These are phyloP conservation scores for Brachypodium distachyon DNA, from an alignment of 202 grass and related monocot genomes.

Conservation along the genomic window DNA sequence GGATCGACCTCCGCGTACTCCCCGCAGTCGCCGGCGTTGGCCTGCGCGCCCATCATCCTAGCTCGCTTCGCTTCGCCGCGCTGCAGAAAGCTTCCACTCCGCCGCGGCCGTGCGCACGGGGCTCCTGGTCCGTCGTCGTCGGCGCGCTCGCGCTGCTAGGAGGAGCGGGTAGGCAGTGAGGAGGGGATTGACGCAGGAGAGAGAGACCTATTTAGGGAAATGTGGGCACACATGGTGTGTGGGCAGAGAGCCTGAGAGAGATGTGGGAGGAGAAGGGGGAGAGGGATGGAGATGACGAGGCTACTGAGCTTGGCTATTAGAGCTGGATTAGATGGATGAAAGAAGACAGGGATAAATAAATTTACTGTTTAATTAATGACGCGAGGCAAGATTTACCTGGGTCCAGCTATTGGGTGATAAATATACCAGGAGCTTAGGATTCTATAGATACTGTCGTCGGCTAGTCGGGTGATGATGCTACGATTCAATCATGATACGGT, in stretches of 20 bases:
- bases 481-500: background rate
- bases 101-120: background rate
- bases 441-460: conserved; percentile 29
- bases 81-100: background rate
- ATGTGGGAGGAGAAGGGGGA: background rate
- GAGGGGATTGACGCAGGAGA: conserved; percentile 1
- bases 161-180: conserved; percentile 18
- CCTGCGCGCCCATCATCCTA: conserved; percentile 53
- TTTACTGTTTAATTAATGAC: background rate
- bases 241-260: background rate
- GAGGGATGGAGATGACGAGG: background rate
- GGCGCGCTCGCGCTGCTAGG: background rate
- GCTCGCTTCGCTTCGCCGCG: background rate
- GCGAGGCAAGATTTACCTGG: conserved; percentile 10
- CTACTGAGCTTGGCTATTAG: background rate
- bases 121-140: background rate
- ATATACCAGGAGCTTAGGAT: conserved; percentile 23
- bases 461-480: conserved; percentile 10
- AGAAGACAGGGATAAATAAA: conserved; percentile 2
- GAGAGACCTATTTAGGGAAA: conserved; percentile 26
- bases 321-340: conserved; percentile 16
- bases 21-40: conserved; percentile 25
- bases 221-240: conserved; percentile 33
- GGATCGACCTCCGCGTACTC: conserved; percentile 92
- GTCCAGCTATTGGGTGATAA: background rate